phyloP scores from a whole-genome alignment of 2,329 filamentous ascomycete genomes.

The Sporothrix inflata region DNA sequence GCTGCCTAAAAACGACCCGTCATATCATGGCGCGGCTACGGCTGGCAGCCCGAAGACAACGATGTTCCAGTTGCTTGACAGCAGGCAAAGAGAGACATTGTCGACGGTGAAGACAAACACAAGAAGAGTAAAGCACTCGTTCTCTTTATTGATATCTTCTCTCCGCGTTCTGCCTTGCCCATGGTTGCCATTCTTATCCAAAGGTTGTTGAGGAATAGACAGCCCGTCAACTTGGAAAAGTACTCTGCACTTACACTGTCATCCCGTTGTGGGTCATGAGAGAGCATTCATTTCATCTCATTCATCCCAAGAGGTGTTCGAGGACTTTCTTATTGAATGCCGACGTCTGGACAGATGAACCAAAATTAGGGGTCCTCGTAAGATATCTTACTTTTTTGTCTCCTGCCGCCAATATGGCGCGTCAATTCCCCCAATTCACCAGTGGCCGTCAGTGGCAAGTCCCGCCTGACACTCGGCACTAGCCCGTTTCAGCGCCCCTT shows the following conservation, averaged over 20 bases:
- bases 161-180: not conserved
- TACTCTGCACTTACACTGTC: not conserved
- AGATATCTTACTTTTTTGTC: not conserved
- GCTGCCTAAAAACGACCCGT: conserved; percentile 18
- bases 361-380: not conserved
- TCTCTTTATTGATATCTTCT: not conserved
- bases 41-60: not conserved
- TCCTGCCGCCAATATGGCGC: not conserved
- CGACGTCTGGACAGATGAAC: not conserved
- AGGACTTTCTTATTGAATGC: not conserved
- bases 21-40: conserved; percentile 4
- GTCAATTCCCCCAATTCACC: not conserved
- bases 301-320: not conserved
- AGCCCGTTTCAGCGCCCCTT: conserved; percentile 18
- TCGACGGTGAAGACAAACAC: not conserved
- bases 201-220: not conserved
- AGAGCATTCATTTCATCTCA: too few relatives aligned
- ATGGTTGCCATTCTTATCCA: not conserved
- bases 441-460: not conserved
- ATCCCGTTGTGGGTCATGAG: not conserved
- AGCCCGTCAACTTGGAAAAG: not conserved
- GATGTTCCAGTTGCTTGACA: conserved; percentile 6
- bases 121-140: not conserved
- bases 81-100: conserved; percentile 12
- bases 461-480: conserved; percentile 4